These are phyloP conservation scores for Solanum sitiens DNA, from an alignment of 257 asterid genomes.

Conservation along the genomic window DNA sequence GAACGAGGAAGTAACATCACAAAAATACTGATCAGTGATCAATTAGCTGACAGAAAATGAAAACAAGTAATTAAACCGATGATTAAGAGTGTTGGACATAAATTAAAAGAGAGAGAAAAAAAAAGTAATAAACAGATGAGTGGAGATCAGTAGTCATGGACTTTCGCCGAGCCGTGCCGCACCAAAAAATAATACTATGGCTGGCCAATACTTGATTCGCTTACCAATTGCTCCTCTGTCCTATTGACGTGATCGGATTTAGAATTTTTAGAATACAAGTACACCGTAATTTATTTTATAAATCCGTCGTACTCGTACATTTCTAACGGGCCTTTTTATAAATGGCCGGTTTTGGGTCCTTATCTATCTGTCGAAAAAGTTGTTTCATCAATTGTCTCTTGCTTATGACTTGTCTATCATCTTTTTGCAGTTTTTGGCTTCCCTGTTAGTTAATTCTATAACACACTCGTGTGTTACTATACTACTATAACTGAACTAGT, in stretches of 20 bases:
- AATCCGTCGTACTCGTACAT: neutral
- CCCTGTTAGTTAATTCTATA: neutral
- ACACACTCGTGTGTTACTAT: neutral
- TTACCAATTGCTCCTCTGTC: too few relatives aligned
- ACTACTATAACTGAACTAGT: neutral
- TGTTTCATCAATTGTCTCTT: neutral
- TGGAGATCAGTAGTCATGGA: neutral
- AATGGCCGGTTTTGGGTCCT: conserved; percentile 13
- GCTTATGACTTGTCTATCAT: neutral
- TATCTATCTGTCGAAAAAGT: conserved; percentile 4
- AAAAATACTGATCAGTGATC: neutral
- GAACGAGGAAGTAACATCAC: neutral
- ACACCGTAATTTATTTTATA: neutral
- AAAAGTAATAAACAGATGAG: neutral
- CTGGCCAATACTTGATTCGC: neutral
- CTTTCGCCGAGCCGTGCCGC: conserved; percentile 32
- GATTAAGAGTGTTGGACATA: neutral
- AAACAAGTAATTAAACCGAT: neutral
- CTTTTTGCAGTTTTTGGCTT: neutral
- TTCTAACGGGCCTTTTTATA: neutral
- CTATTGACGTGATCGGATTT: neutral
- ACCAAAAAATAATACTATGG: conserved; percentile 12
- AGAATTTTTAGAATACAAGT: neutral
- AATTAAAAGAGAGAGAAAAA: neutral
- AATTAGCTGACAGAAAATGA: neutral